Evolutionary conservation across 2,329 filamentous ascomycete genomes (phyloP), one percentile per base, ranked within the genome.

Genomic region (Fusarium virguliforme): DNA sequence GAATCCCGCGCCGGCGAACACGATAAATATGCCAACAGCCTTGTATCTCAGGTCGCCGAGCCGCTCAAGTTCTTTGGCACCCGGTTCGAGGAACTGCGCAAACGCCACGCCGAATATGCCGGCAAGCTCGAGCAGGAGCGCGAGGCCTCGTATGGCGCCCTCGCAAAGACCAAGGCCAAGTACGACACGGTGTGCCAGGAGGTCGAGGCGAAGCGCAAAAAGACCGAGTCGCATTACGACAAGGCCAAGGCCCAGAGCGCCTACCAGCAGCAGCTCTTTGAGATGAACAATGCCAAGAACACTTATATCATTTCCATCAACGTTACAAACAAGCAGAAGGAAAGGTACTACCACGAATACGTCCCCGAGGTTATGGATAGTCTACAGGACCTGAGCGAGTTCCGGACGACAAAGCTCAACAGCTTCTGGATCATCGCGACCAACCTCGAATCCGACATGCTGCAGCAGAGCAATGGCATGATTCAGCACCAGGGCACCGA

Each of bases 271-370:
- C 95, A 98, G 81, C 87, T 97, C 66, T 84, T 91, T 66, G 96
- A 99, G 75, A 98, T 98, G 96, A 93, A 96, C 82, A 99, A 99
- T 79, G 88, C 92, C 80, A 99, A 99, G 86, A 99, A 99, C 80
- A 94, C 93, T n/a, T 99, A 99, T 79, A 85, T 99, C 67, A 97
- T 99, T 77, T 89, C 90, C 67, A 97, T 99, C 83, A 97, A 97
- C 79, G 94, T 98, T 64, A 97, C 95, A 35, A 99, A 99, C 83
- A 97, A 96, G 84, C 91, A 97, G 78, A 99, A 98, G 84, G 94
- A 98, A 79, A 94, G 92, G 78, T 98, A 98, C 84, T 99, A 97
- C 78, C 92, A 98, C 79, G 94, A 98, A 81, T 98, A 98, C 80
- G 88, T 99, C 22, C 96, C 96, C 8, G 96, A 98, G 78, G 84